These are phyloP conservation scores for Coniochaeta sp. DNA, from an alignment of 2,329 filamentous ascomycete genomes.

Conservation along the genomic window DNA sequence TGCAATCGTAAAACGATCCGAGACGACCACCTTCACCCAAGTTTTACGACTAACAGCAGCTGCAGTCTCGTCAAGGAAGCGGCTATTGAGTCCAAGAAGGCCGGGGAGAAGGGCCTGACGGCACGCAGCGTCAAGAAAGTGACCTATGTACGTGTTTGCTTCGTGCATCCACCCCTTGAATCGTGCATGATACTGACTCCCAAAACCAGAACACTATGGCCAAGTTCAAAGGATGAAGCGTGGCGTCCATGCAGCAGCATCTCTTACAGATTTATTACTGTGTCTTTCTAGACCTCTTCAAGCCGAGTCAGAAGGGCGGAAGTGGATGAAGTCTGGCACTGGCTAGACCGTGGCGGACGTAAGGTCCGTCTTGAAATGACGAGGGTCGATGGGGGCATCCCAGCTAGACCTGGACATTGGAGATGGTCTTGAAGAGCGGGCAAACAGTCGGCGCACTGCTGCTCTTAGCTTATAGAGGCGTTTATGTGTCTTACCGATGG, in stretches of 20 bases:
- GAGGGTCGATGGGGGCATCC: too few species aligned
- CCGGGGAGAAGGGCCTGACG: slow-evolving; percentile 67
- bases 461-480: too few species aligned
- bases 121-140: slow-evolving; percentile 71
- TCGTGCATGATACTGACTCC: background rate
- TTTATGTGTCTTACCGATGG: too few species aligned
- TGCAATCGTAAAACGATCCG: slow-evolving; percentile 51
- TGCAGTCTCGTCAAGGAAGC: slow-evolving; percentile 72
- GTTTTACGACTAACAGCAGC: background rate
- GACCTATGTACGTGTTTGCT: slow-evolving; percentile 52
- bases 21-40: background rate
- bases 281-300: background rate
- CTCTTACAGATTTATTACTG: too few species aligned
- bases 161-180: background rate
- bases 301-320: too few species aligned
- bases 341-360: background rate
- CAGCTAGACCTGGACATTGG: too few species aligned
- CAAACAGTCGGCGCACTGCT: too few species aligned
- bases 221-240: slow-evolving; percentile 58
- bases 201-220: slow-evolving; percentile 55
- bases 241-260: too few species aligned
- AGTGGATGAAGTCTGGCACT: too few species aligned
- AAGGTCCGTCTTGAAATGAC: too few species aligned
- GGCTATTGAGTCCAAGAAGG: slow-evolving; percentile 65
- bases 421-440: too few species aligned